Conservation (phyloP, 345 rosid species). For the Sisymbrium altissimum region DNA sequence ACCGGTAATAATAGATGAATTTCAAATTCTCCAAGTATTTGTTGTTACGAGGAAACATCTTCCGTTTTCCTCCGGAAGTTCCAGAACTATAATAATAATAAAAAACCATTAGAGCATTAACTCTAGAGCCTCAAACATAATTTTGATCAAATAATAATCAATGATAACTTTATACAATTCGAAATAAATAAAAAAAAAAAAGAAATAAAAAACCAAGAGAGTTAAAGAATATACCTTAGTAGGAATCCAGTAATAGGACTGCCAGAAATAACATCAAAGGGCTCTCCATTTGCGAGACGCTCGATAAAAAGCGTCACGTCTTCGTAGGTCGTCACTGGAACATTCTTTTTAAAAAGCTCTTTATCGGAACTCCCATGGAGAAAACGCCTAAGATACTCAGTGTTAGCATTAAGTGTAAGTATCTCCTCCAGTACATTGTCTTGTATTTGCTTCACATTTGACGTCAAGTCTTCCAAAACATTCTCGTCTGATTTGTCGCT, state of each 20-base stretch:
- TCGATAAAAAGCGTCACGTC: conserved; percentile 47
- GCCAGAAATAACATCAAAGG: conserved; percentile 47
- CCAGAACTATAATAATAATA: conserved; percentile 47
- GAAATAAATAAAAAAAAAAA: too few species aligned
- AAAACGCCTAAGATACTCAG: conserved; percentile 10
- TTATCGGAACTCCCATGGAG: conserved; percentile 40
- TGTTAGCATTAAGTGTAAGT: conserved; percentile 34
- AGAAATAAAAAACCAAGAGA: not conserved
- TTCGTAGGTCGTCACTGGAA: conserved; percentile 55
- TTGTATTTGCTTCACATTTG: conserved; percentile 31
- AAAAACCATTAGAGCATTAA: not conserved
- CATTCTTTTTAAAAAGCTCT: conserved; percentile 46
- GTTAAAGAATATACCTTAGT: conserved; percentile 20
- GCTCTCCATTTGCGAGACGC: conserved; percentile 9
- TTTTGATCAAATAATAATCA: not conserved
- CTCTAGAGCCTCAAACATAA: too few species aligned
- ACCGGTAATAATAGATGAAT: conserved; percentile 7
- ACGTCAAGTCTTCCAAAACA: conserved; percentile 1
- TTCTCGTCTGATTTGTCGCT: not conserved
- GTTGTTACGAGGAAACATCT: conserved; percentile 54
- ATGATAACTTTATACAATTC: not conserved
- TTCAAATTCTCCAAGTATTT: conserved; percentile 7
- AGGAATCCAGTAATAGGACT: conserved; percentile 54
- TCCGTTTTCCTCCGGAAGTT: conserved; percentile 33
- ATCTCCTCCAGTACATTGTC: conserved; percentile 43